phyloP scores from a whole-genome alignment of 2,329 filamentous ascomycete species.

The Pyricularia grisea region DNA sequence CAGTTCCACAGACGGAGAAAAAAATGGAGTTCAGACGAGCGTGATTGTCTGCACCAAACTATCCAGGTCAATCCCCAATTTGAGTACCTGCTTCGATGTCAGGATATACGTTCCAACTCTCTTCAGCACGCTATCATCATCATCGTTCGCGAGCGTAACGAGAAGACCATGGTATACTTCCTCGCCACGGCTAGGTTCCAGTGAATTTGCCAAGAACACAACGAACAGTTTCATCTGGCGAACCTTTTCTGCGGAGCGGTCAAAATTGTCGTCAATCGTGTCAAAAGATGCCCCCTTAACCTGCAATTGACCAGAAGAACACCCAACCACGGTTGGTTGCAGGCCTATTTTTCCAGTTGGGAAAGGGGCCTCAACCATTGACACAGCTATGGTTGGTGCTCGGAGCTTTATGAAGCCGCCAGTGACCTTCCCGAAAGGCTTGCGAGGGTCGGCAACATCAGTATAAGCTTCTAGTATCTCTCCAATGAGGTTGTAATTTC shows the following conservation, averaged over 20 bases:
- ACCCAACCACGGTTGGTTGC: neutral
- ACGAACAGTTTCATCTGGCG: neutral
- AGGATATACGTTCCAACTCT: neutral
- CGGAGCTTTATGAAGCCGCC: neutral
- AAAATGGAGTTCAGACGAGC: neutral
- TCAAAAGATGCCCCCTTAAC: neutral
- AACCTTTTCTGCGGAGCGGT: neutral
- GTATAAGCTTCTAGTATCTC: neutral
- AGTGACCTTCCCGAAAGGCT: neutral
- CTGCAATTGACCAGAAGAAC: neutral
- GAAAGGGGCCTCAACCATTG: neutral
- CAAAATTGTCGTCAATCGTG: neutral
- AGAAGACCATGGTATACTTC: neutral
- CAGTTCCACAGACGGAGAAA: neutral
- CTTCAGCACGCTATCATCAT: neutral
- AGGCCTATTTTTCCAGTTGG: neutral
- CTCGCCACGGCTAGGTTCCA: neutral
- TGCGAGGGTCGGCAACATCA: neutral
- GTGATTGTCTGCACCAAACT: neutral
- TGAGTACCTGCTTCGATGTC: neutral
- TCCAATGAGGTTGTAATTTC: neutral
- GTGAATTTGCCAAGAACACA: neutral
- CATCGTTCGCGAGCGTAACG: neutral
- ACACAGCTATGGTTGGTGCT: neutral
- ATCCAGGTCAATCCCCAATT: neutral